Evolutionary conservation across 106 monocot species (phyloP), one percentile per base, ranked within the genome.

Genomic region (Chionographis japonica): DNA sequence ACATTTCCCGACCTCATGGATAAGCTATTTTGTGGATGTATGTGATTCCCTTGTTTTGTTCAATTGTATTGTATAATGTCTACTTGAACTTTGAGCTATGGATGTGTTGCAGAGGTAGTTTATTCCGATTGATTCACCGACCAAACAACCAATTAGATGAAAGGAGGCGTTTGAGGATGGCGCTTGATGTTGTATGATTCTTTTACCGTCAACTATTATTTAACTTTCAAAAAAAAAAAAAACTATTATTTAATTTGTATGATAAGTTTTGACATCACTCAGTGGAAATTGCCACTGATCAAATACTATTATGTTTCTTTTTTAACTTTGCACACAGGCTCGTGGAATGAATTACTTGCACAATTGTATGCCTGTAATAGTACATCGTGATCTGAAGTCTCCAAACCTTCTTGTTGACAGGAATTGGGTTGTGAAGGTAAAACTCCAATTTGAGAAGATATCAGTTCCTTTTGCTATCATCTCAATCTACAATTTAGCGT

Each of bases 331-430:
- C 62, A 6, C 9, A 12, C 70, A 90, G 89, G 89, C 89, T 61
- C 82, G 86, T 55, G 89, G 89, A 67, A 90, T 90, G 86, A 90
- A 90, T 78, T 90, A 90, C 62, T 60, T 90, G 63, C 89, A 90
- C 67, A 86, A 68, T 51, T 83, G 77, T 46, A 75, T 74, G 4
- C 90, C 90, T 61, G 56, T 67, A 3, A 83, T 90, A 50, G 86
- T 90, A 4, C 90, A 90, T 60, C 80, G 83, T 63, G 90, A 90
- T 75, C 65, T 90, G n/a, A 90, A 90, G 52, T 90, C 90, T 46
- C 86, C 90, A 60, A 90, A 90, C 27, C 86, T 90, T 54, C 83
- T 90, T 60, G 90, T 90, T 15, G 90, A 90, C 56, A 90, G 80
- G 62, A 90, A 86, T 62, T 90, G 90, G 90, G 77, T 83, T 60